Evolutionary conservation across 345 rosid species (phyloP), one percentile per base, ranked within the genome.

Genomic region (Aquilaria yunnanensis): DNA sequence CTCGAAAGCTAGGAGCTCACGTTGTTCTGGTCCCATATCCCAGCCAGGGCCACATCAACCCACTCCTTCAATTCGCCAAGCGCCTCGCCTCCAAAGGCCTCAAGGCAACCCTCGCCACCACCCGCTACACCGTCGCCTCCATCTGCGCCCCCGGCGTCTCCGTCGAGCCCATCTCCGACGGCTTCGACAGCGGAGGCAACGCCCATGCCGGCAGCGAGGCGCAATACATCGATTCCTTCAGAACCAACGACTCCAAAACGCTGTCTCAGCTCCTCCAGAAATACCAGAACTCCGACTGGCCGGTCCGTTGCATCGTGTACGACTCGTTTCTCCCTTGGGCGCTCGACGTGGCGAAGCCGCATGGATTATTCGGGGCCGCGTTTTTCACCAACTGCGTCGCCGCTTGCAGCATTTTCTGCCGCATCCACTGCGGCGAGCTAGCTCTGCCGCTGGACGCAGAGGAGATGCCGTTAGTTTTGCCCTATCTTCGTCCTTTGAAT

Each of bases 11-110:
- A 49, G 75, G 67, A 62, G 69, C 64, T 43, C 97, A 87, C 49
- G 85, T 83, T 4, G 34, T 87, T 2, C 68, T 87, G 8, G 30
- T 90, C 32, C 86, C 95, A 13, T 90, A 83, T 58, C 95, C 95
- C 48, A 75, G 84, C 70, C 92, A 87, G 76, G 97, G 97, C 62
- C 96, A 87, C 78, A 81, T 87, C 10, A 88, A 88, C 78, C 92
- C 97, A 3, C 81, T 81, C 69, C 80, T 85, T 71, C 89, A 85
- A 46, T 85, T 87, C 56, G 90, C 89, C 1, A 84, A 85, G 68
- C 88, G 85, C 50, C 64, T 90, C 8, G 86, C 83, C 61, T 82
- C 88, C 32, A 82, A 83, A 69, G 90, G 83, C 10, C 67, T 88
- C 48, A 84, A 75, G 55, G 84, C 82, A 51, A 88, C 97, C 0